These are phyloP conservation scores for Bombardia bombarda DNA, from an alignment of 495 filamentous ascomycete genomes.

Conservation along the genomic window DNA sequence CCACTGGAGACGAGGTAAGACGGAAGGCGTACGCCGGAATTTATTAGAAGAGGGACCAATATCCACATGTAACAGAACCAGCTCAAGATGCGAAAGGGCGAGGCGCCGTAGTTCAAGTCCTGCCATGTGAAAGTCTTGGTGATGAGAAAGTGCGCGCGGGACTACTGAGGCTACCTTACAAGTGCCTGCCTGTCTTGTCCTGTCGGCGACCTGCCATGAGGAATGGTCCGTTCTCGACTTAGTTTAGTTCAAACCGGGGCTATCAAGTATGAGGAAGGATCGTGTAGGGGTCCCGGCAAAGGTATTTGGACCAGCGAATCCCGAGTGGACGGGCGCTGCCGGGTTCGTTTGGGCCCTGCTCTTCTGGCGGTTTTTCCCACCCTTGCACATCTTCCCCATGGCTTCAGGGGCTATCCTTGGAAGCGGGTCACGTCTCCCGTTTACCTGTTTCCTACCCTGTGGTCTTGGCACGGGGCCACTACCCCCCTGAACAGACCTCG, in stretches of 20 bases:
- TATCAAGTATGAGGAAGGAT: too few species aligned
- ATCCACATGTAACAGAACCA: too few species aligned
- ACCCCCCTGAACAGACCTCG: neutral
- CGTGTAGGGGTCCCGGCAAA: neutral
- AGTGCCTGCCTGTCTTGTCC: too few species aligned
- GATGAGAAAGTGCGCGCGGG: too few species aligned
- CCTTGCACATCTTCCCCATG: neutral
- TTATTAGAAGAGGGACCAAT: too few species aligned
- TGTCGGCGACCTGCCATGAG: neutral
- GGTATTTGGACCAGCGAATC: neutral
- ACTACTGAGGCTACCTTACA: too few species aligned
- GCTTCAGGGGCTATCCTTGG: neutral
- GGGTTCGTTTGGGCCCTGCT: neutral
- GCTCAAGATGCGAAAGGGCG: too few species aligned
- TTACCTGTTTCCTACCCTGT: neutral
- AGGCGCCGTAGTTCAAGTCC: too few species aligned
- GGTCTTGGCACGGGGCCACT: neutral
- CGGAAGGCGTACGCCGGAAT: too few species aligned
- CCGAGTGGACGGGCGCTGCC: neutral
- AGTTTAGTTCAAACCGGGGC: neutral
- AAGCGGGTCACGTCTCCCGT: neutral
- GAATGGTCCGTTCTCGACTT: neutral
- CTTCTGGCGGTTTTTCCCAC: neutral
- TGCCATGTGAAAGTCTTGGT: too few species aligned
- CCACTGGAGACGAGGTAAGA: too few species aligned